These are phyloP conservation scores for Lyophyllum decastes DNA, from an alignment of 768 basidiomycete species.

Conservation along the genomic window DNA sequence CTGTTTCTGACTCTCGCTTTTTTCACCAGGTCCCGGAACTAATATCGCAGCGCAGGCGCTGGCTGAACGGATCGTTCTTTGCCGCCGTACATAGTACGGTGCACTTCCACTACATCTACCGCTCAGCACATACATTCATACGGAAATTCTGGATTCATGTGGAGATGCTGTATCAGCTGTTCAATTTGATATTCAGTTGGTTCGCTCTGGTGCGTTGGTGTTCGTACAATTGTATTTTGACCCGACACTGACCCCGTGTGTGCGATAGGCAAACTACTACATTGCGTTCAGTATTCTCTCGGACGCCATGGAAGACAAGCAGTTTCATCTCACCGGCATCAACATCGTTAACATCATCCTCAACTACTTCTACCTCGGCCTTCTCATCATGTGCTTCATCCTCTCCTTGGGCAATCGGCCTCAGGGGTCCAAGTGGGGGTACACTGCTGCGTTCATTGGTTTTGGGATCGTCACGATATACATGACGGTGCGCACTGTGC, in stretches of 20 bases:
- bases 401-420: constrained; percentile 90
- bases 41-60: constrained; percentile 92
- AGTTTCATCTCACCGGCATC: constrained; percentile 62
- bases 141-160: constrained; percentile 95
- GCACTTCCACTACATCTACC: constrained; percentile 95
- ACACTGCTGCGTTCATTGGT: constrained; percentile 82
- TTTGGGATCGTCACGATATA: constrained; percentile 94
- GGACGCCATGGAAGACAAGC: constrained; percentile 67
- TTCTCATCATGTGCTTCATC: constrained; percentile 86
- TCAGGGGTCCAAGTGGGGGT: constrained; percentile 86
- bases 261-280: constrained; percentile 80
- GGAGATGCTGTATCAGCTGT: constrained; percentile 88
- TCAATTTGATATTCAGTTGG: constrained; percentile 93
- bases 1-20: no score
- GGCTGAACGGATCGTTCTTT: constrained; percentile 99
- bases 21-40: constrained; percentile 75
- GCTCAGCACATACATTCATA: constrained; percentile 78
- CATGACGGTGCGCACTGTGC: constrained; percentile 70
- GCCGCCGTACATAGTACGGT: constrained; percentile 90
- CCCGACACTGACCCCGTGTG: background rate
- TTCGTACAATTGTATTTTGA: background rate
- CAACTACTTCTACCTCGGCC: constrained; percentile 85
- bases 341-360: constrained; percentile 75
- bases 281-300: constrained; percentile 85
- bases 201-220: constrained; percentile 65